Evolutionary conservation across 208 protist species (phyloP).

Genomic region (Histomonas meleagridis): DNA sequence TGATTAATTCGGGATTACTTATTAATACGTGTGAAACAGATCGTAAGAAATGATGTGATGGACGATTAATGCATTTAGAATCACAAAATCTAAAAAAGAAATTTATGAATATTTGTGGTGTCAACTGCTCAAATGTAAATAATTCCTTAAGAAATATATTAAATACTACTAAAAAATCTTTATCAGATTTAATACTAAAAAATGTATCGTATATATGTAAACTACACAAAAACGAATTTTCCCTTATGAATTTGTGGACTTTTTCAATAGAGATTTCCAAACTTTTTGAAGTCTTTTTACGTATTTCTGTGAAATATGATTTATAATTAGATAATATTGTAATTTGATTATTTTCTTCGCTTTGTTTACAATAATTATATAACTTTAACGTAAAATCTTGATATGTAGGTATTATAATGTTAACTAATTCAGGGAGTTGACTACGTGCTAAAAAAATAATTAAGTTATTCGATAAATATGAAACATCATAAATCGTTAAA

Average conservation of each 20-base stretch:
- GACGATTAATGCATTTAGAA: background rate
- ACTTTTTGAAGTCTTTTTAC: background rate
- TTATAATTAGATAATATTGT: background rate
- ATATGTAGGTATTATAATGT: background rate
- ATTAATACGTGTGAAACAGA: background rate
- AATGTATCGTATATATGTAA: background rate
- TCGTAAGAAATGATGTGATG: background rate
- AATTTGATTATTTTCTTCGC: background rate
- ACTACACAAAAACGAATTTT: background rate
- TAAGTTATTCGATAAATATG: background rate
- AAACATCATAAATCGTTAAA: background rate
- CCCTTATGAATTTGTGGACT: background rate
- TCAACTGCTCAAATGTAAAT: background rate
- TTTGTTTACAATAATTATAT: background rate
- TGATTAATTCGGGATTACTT: background rate
- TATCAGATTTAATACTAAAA: background rate
- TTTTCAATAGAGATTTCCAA: background rate
- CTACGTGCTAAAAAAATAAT: background rate
- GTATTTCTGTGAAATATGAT: background rate
- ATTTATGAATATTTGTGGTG: background rate
- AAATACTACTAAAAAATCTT: background rate
- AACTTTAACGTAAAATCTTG: background rate
- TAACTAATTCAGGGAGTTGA: background rate
- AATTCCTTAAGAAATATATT: background rate
- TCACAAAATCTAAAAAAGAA: background rate